Evolutionary conservation across 1,284 basidiomycete genomes (phyloP).

Genomic region (Apiotrichum siamense): DNA sequence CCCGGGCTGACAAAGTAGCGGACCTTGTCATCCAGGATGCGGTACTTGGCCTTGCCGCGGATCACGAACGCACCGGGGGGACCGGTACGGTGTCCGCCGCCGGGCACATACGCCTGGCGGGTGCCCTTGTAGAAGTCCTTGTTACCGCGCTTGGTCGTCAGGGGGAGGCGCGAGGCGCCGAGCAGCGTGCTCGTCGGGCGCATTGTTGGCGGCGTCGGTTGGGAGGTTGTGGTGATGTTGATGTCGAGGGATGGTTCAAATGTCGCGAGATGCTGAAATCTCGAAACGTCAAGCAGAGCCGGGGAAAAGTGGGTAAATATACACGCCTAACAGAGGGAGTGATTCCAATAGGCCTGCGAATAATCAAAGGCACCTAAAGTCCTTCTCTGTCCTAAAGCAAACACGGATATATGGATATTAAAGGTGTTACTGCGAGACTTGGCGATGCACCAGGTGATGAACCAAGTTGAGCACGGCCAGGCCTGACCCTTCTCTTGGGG

Average conservation of each 20-base stretch:
- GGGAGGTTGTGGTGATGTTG: neutral
- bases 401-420: too few species aligned
- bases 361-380: too few species aligned
- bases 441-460: too few species aligned
- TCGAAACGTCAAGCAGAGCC: too few species aligned
- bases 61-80: slow-evolving; percentile 76
- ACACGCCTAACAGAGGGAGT: too few species aligned
- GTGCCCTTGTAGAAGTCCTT: slow-evolving; percentile 94
- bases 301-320: too few species aligned
- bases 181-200: slow-evolving; percentile 32
- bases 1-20: slow-evolving; percentile 75
- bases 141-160: slow-evolving; percentile 78
- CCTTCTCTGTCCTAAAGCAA: too few species aligned
- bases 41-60: slow-evolving; percentile 67
- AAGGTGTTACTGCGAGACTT: too few species aligned
- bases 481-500: too few species aligned
- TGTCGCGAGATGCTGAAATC: too few species aligned
- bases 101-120: slow-evolving; percentile 67
- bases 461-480: too few species aligned
- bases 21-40: slow-evolving; percentile 71
- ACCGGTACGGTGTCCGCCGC: slow-evolving; percentile 73
- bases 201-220: slow-evolving; percentile 21
- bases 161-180: slow-evolving; percentile 64
- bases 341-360: too few species aligned
- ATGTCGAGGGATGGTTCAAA: neutral